A percentile compares a stretch with the other conserved stretches of the same genome.
Conservation (phyloP, 345 rosid genomes). For the Citrus reticulata region DNA sequence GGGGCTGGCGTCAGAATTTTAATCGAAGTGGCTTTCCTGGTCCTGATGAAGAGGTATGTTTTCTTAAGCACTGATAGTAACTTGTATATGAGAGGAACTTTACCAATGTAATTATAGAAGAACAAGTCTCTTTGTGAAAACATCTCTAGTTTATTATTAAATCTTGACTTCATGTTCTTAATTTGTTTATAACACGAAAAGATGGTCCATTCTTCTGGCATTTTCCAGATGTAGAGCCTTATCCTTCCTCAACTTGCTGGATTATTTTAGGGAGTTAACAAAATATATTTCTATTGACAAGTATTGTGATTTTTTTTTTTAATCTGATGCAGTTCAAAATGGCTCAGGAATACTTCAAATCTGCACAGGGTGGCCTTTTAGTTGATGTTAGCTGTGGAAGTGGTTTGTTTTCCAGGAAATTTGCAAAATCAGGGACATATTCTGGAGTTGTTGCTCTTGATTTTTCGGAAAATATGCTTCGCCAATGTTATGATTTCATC, state of each 20-base stretch:
- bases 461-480: constrained; percentile 96
- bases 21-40: constrained; percentile 88
- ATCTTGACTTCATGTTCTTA: not conserved
- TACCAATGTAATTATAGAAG: not conserved
- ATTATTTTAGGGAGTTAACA: constrained; percentile 3
- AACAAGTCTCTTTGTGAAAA: not conserved
- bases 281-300: not conserved
- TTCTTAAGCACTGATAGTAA: not conserved
- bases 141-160: not conserved
- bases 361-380: constrained; percentile 69
- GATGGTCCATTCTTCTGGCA: not conserved
- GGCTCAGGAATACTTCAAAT: constrained; percentile 91
- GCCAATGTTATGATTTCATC: constrained; percentile 81
- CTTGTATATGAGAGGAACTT: not conserved
- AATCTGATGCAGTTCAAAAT: constrained; percentile 64
- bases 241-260: not conserved
- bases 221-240: not conserved
- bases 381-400: constrained; percentile 98
- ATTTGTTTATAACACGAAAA: not conserved
- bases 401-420: constrained; percentile 89
- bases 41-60: constrained; percentile 80
- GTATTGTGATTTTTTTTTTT: constrained; percentile 9
- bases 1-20: constrained; percentile 95
- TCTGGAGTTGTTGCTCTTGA: constrained; percentile 86
- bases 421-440: constrained; percentile 70